A percentile compares a stretch with the other conserved stretches of the same genome.
phyloP scores from a whole-genome alignment of 345 rosid genomes.

The Odontarrhena argentea region DNA sequence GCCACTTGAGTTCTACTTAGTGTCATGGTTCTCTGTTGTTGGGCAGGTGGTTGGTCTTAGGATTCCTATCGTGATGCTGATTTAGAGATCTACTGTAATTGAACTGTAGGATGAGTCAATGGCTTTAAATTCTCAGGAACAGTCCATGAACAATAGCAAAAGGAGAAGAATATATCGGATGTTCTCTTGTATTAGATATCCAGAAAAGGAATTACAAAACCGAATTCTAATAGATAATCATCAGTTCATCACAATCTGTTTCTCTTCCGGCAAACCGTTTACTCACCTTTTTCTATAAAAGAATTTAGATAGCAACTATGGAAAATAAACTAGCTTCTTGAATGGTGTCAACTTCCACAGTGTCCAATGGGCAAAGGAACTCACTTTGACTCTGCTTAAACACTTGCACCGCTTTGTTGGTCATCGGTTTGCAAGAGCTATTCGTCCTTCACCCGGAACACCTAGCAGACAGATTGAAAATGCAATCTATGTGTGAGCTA shows the following conservation, averaged over 20 bases:
- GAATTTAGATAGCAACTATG: too few relatives aligned
- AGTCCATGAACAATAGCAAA: too few relatives aligned
- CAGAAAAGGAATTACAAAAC: too few relatives aligned
- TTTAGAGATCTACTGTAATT: constrained; percentile 1
- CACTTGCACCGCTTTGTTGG: neutral
- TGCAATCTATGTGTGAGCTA: neutral
- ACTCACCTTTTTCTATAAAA: too few relatives aligned
- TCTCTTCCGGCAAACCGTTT: too few relatives aligned
- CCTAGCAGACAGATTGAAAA: constrained; percentile 3
- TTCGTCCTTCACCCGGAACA: constrained; percentile 2
- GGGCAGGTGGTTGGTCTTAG: constrained; percentile 78
- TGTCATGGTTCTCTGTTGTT: constrained; percentile 87
- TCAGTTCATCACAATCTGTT: too few relatives aligned
- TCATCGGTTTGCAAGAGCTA: constrained; percentile 3
- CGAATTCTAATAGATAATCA: too few relatives aligned
- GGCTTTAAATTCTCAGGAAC: neutral
- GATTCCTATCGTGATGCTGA: constrained; percentile 52
- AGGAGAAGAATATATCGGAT: too few relatives aligned
- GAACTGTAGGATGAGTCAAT: neutral
- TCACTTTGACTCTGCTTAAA: neutral
- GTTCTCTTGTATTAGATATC: too few relatives aligned
- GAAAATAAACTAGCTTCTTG: too few relatives aligned
- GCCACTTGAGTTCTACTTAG: constrained; percentile 51
- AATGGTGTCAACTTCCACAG: too few relatives aligned
- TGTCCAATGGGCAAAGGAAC: too few relatives aligned